Percentiles rank a stretch among this genome's conserved stretches.
phyloP scores from a whole-genome alignment of 1,139 yeast species.

The Eremothecium cymbalariae region DNA sequence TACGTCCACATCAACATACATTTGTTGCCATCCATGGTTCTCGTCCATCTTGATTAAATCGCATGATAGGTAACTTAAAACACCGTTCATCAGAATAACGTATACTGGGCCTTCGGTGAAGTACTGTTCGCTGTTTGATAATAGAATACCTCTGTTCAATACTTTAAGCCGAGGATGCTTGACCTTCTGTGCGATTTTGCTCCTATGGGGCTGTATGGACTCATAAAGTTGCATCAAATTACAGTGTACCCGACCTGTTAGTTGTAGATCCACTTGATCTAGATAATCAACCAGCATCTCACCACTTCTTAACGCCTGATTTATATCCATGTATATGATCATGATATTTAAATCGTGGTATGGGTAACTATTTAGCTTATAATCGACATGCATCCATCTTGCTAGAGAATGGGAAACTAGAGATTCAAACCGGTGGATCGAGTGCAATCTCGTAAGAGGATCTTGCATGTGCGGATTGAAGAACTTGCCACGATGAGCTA shows the following conservation, averaged over 20 bases:
- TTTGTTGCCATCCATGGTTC: constrained; percentile 20
- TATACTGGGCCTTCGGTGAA: constrained; percentile 27
- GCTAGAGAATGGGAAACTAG: constrained; percentile 24
- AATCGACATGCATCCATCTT: constrained; percentile 27
- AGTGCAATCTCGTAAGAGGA: constrained; percentile 10
- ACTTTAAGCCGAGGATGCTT: constrained; percentile 2
- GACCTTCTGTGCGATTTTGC: neutral
- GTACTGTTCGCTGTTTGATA: constrained; percentile 9
- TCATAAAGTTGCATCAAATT: constrained; percentile 25
- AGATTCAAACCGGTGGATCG: constrained; percentile 16
- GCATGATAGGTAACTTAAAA: constrained; percentile 22
- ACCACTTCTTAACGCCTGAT: constrained; percentile 16
- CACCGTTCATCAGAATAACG: constrained; percentile 25
- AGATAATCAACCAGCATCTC: constrained; percentile 19
- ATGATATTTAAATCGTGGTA: constrained; percentile 28
- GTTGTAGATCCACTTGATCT: constrained; percentile 14
- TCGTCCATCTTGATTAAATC: constrained; percentile 20
- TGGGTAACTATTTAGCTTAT: constrained; percentile 28
- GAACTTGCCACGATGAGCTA: constrained; percentile 18
- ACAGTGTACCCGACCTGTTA: constrained; percentile 21
- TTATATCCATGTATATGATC: constrained; percentile 24
- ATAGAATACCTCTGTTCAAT: constrained; percentile 7
- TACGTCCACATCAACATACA: constrained; percentile 15
- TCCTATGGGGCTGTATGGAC: constrained; percentile 3
- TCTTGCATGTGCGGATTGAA: constrained; percentile 13